Evolutionary conservation across 495 filamentous ascomycete species (phyloP), one percentile per base, ranked within the genome.

Genomic region (Penicillium cinerascens): DNA sequence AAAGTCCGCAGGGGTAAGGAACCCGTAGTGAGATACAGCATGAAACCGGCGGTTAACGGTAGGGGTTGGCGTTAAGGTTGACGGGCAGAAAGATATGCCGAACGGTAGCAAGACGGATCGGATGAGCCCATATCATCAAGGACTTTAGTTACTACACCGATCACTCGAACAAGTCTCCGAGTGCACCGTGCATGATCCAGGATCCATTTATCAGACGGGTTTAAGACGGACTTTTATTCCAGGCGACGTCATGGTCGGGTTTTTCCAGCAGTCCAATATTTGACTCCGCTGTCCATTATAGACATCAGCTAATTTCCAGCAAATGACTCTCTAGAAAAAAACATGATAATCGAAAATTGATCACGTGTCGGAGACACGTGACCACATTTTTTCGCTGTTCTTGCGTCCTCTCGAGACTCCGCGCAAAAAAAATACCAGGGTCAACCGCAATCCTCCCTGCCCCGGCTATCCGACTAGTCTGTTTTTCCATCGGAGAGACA

Each of bases 171-270:
- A 33, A 33, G 29, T 33, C 29, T 9, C 11, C 29, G 29, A 13
- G 44, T 47, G 51, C 43, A 37, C 51, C 37, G 44, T 47, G 51
- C 51, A 47, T 44, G 36, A 20, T 20, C n/a, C 16, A 20, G n/a
- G 4, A 18, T 39, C 2, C 37, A 18, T 39, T 20, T 39, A 39
- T 16, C 37, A 38, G 39, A 26, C 42, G 55, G 49, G 55, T 53
- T 58, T 58, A 52, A 53, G 49, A 36, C 55, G 55, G 55, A 58
- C 49, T 46, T 58, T 50, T 27, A 22, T 37, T 29, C 35, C 52
- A 27, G 33, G 11, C 53, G 42, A 55, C 53, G 53, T 55, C 46
- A 55, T 55, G 20, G 18, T 27, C 11, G 39, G 27, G 22, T 27
- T 9, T 26, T 13, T 42, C 7, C 15, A 11, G 16, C n/a, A 18